Evolutionary conservation across 2,329 filamentous ascomycete genomes (phyloP).

Genomic region (Phaeosphaeriaceae sp.): DNA sequence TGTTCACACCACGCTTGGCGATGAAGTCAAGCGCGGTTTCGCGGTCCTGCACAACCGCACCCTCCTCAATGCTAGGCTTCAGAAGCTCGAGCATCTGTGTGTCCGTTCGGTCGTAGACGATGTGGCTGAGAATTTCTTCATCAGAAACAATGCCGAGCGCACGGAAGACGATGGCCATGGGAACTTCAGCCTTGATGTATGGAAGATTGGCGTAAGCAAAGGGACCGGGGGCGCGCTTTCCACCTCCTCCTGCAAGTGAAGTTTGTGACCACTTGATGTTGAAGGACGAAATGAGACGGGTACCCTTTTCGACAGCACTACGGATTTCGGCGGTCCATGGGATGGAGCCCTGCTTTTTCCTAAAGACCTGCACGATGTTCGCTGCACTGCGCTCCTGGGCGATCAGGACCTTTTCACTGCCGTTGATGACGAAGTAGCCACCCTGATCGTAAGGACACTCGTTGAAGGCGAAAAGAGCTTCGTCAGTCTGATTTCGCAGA

Average conservation of each 20-base stretch:
- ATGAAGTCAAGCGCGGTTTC: constrained; percentile 96
- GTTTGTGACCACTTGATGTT: constrained; percentile 90
- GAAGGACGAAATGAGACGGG: constrained; percentile 89
- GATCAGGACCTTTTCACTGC: constrained; percentile 97
- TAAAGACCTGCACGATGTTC: constrained; percentile 99
- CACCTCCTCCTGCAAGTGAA: constrained; percentile 70
- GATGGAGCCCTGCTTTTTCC: constrained; percentile 94
- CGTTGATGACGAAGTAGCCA: constrained; percentile 99
- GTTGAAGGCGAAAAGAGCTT: constrained; percentile 87
- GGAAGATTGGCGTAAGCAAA: constrained; percentile 91
- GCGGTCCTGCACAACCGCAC: constrained; percentile 93
- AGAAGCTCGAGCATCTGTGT: constrained; percentile 98
- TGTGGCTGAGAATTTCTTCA: constrained; percentile 96
- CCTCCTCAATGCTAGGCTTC: constrained; percentile 95
- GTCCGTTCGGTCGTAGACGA: constrained; percentile 94
- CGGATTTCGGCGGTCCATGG: constrained; percentile 95
- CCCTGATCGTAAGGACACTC: constrained; percentile 98
- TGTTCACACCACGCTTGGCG: constrained; percentile 83
- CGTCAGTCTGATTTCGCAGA: constrained; percentile 80
- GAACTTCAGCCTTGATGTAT: constrained; percentile 92
- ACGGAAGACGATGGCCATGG: constrained; percentile 93
- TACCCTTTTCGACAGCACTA: constrained; percentile 95
- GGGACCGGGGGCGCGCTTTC: constrained; percentile 81
- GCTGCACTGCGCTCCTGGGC: constrained; percentile 96
- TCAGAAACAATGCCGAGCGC: constrained; percentile 95